Evolutionary conservation across 345 rosid genomes (phyloP), one percentile per base, ranked within the genome.

Genomic region (Geranium rotundifolium): DNA sequence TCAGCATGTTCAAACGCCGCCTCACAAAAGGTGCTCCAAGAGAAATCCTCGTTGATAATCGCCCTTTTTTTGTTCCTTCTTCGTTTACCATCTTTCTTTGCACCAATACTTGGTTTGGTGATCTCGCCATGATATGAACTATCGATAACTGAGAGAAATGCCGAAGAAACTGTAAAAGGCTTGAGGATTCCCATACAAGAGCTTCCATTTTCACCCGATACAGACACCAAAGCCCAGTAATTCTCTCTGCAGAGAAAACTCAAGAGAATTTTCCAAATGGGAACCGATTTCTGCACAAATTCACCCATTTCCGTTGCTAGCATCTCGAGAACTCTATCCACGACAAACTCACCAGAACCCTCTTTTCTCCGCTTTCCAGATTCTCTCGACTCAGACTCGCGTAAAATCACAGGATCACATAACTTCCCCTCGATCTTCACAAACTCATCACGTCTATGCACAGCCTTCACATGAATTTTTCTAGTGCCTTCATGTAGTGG

Each of bases 121-220:
- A 58, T 64, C 63, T 67, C 62, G n/a, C 64, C 73, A 74, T 61
- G 68, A 58, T 70, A 67, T 62, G 68, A 46, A 16, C 58, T 58
- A 54, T 67, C 29, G 18, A 67, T 57, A 63, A 85, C 67, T 54
- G 67, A 80, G 63, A 93, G 59, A 16, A 90, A 64, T 59, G 85
- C 87, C 20, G 86, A 83, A 63, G 85, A 84, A 63, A 80, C 59
- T 4, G 92, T 88, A 67, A 84, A 83, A 57, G 99, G 97, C 72
- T 88, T 82, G 72, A 93, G 80, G 64, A 88, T 76, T 71, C 95
- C 99, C 8, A 69, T 29, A 60, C 71, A 50, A 1, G 62, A 71
- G 68, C 64, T 63, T 17, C 85, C 83, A 62, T 80, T 74, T 31
- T 71, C 73, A 72, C 68, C 62, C 12, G 81, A 74, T 67, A 93